Conservation (phyloP, 352 stramenopile species). For the Plasmopara muralis region DNA sequence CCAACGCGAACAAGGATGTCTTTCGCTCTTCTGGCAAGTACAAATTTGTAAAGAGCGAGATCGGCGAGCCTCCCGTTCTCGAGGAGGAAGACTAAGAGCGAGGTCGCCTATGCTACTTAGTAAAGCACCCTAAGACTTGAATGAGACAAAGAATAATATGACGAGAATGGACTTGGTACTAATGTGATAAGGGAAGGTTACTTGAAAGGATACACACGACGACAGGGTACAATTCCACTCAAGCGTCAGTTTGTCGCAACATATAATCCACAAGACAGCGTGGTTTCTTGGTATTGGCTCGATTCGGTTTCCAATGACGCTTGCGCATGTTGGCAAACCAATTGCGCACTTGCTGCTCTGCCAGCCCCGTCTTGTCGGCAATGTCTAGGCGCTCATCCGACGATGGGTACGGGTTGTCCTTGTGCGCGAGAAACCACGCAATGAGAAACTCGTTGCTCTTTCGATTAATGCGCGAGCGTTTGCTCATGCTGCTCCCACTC, state of each 20-base stretch:
- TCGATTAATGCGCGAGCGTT: constrained; percentile 53
- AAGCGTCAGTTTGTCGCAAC: constrained; percentile 52
- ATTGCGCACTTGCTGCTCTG: constrained; percentile 81
- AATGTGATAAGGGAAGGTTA: constrained; percentile 3
- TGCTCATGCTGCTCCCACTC: constrained; percentile 15
- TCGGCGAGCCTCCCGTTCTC: constrained; percentile 64
- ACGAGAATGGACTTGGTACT: constrained; percentile 7
- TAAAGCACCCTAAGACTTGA: neutral
- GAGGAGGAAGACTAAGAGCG: constrained; percentile 42
- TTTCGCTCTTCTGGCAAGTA: constrained; percentile 66
- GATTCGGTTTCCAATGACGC: constrained; percentile 81
- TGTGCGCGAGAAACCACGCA: constrained; percentile 83
- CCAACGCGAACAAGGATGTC: constrained; percentile 16
- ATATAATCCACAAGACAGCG: constrained; percentile 74
- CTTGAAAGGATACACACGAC: neutral
- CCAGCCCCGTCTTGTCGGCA: constrained; percentile 55
- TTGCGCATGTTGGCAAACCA: constrained; percentile 89
- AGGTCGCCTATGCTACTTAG: neutral
- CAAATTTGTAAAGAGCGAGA: constrained; percentile 70
- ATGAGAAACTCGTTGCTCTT: constrained; percentile 82
- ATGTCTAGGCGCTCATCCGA: constrained; percentile 57
- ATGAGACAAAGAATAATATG: constrained; percentile 18
- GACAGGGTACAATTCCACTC: constrained; percentile 1
- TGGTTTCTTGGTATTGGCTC: constrained; percentile 60
- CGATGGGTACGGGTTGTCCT: constrained; percentile 77